phyloP scores from a whole-genome alignment of 2,329 filamentous ascomycete genomes.

The Phyllosticta paracitricarpa region DNA sequence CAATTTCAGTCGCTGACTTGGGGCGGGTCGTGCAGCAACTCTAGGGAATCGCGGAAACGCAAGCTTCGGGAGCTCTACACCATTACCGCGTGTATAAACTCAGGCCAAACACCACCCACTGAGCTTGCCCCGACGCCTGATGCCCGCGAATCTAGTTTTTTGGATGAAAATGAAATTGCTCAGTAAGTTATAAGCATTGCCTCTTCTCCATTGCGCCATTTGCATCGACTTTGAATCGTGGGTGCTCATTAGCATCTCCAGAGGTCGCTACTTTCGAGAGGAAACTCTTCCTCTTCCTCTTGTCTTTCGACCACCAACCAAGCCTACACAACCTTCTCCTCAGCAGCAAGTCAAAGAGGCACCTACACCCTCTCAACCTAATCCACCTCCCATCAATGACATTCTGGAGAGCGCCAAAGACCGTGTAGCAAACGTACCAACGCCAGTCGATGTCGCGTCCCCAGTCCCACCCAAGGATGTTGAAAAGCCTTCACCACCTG shows the following conservation, averaged over 20 bases:
- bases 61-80: conserved; percentile 81
- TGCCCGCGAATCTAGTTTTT: conserved; percentile 42
- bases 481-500: conserved; percentile 13
- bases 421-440: neutral
- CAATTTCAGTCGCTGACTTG: conserved; percentile 8
- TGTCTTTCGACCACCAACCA: conserved; percentile 19
- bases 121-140: conserved; percentile 42
- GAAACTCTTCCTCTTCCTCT: conserved; percentile 10
- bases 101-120: conserved; percentile 46
- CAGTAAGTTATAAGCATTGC: conserved; percentile 38
- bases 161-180: conserved; percentile 47
- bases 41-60: conserved; percentile 74
- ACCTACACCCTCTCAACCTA: conserved; percentile 22
- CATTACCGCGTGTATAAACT: conserved; percentile 58
- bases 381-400: conserved; percentile 17
- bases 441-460: neutral
- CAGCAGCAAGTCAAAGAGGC: conserved; percentile 12
- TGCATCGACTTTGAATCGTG: neutral
- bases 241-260: conserved; percentile 17
- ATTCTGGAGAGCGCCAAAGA: neutral
- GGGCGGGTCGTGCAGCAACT: conserved; percentile 22
- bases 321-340: conserved; percentile 14
- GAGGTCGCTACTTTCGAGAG: conserved; percentile 48
- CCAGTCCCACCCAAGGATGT: conserved; percentile 8
- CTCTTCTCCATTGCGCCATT: conserved; percentile 21